phyloP scores from a whole-genome alignment of 163 green algal genomes.

The Coccomyxa subellipsoidea region DNA sequence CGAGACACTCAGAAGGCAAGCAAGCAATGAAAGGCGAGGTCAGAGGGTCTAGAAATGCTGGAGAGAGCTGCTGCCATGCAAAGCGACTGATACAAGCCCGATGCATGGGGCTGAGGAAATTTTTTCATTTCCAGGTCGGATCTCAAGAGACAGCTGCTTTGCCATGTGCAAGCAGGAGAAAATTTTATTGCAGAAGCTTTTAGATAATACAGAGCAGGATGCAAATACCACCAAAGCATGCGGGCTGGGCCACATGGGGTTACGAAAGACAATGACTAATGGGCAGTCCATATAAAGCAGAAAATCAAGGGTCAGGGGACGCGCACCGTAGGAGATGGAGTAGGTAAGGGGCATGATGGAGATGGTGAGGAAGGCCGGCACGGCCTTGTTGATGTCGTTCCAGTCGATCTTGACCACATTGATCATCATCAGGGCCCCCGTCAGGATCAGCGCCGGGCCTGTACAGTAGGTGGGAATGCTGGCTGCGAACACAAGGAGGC shows the following conservation, averaged over 20 bases:
- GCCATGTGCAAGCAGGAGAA: too few relatives aligned
- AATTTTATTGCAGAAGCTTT: too few relatives aligned
- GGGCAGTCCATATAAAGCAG: not conserved
- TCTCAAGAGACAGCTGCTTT: too few relatives aligned
- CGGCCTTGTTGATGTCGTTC: constrained; percentile 52
- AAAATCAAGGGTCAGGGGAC: not conserved
- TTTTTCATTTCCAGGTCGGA: too few relatives aligned
- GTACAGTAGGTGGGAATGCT: constrained; percentile 55
- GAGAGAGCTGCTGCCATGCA: too few relatives aligned
- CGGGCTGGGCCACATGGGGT: too few relatives aligned
- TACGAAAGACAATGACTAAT: too few relatives aligned
- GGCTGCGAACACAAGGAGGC: constrained; percentile 20
- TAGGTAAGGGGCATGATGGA: constrained; percentile 84
- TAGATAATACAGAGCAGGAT: not conserved
- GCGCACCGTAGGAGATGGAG: constrained; percentile 62
- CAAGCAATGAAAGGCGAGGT: too few relatives aligned
- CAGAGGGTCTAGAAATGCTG: not conserved
- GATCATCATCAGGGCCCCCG: constrained; percentile 52
- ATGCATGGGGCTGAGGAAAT: too few relatives aligned
- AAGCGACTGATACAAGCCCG: too few relatives aligned
- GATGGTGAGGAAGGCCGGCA: constrained; percentile 88
- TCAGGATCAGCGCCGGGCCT: constrained; percentile 49
- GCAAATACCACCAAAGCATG: too few relatives aligned
- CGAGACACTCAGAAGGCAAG: too few relatives aligned
- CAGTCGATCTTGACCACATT: constrained; percentile 58